Evolutionary conservation across 2,329 filamentous ascomycete genomes (phyloP).

Genomic region (Penicillium sp.): DNA sequence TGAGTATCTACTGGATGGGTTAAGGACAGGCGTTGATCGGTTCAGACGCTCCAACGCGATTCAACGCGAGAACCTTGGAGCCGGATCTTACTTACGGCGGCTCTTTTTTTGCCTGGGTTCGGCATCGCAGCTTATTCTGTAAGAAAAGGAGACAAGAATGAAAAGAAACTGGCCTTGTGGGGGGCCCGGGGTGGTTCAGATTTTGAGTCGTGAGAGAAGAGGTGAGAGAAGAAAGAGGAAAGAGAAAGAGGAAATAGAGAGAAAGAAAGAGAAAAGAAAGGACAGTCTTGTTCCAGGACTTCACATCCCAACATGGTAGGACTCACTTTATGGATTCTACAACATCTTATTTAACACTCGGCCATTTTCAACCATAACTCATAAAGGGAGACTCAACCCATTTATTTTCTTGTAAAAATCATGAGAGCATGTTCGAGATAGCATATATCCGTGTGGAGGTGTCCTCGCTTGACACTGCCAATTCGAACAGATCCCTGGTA

Average conservation of each 20-base stretch:
- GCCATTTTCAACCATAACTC: conserved; percentile 4
- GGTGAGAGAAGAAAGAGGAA: neutral
- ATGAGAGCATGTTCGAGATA: conserved; percentile 32
- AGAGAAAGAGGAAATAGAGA: neutral
- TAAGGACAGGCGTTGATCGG: neutral
- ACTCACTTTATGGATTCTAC: neutral
- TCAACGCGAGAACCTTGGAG: neutral
- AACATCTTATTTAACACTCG: neutral
- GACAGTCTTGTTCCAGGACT: no score
- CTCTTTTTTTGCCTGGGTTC: neutral
- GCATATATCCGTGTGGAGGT: conserved; percentile 43
- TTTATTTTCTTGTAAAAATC: conserved; percentile 20
- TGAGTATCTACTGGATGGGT: neutral
- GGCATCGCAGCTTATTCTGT: neutral
- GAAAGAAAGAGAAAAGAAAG: no score
- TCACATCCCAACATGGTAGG: no score
- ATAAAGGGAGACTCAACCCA: conserved; percentile 5
- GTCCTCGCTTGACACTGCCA: conserved; percentile 49
- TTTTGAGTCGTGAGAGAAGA: neutral
- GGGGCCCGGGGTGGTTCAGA: neutral
- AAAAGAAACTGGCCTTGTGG: neutral
- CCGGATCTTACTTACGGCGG: neutral
- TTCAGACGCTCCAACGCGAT: neutral
- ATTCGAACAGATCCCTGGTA: conserved; percentile 25
- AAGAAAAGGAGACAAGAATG: neutral